These are phyloP conservation scores for Thoreauomyces humboldtii DNA, from an alignment of 192 early-diverging fungal species.

Conservation along the genomic window DNA sequence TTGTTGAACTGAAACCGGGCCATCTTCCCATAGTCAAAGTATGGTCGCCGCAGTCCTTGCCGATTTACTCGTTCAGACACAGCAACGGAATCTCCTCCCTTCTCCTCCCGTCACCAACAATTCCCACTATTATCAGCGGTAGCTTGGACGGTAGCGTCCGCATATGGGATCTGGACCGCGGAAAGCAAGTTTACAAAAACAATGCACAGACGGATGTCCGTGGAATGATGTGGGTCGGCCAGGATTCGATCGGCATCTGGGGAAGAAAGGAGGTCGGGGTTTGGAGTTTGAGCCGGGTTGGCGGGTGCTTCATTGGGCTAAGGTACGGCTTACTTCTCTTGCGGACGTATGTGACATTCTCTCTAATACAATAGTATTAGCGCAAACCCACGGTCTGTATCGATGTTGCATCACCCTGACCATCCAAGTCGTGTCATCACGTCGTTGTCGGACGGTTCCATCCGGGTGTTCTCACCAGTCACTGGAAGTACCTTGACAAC, in stretches of 20 bases:
- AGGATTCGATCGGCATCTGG: constrained; percentile 6
- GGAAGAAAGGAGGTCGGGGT: constrained; percentile 10
- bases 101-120: constrained; percentile 10
- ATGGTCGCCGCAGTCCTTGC: constrained; percentile 39
- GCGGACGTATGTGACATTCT: neutral
- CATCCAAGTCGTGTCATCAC: constrained; percentile 38
- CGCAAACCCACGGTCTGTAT: constrained; percentile 1
- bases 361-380: neutral
- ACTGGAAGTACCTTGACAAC: constrained; percentile 41
- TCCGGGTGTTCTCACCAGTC: constrained; percentile 43
- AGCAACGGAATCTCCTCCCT: constrained; percentile 44
- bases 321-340: neutral
- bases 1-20: neutral
- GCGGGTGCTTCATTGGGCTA: constrained; percentile 2
- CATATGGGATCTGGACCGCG: constrained; percentile 49
- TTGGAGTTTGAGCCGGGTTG: constrained; percentile 6
- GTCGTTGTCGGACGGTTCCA: constrained; percentile 28
- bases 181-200: constrained; percentile 12
- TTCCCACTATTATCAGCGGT: constrained; percentile 33
- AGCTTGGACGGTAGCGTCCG: constrained; percentile 40
- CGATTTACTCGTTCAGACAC: constrained; percentile 39
- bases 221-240: constrained; percentile 12
- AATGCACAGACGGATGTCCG: neutral
- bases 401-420: constrained; percentile 8
- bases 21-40: constrained; percentile 44